A percentile compares a stretch with the other conserved stretches of the same genome.
Conservation (phyloP, 2,329 filamentous ascomycete species). For the Seiridium cupressi region DNA sequence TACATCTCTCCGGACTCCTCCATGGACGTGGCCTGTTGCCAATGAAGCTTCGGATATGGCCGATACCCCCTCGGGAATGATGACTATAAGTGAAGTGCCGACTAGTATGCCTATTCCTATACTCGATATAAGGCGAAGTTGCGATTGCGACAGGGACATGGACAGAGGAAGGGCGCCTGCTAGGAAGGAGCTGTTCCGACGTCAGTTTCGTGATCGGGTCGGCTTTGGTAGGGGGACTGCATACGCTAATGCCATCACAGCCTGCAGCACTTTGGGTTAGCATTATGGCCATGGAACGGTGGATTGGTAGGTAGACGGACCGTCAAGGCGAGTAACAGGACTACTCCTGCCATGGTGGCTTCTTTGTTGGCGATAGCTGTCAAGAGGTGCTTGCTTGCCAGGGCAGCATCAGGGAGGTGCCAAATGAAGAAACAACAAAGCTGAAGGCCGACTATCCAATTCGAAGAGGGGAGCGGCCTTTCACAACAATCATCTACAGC, state of each 20-base stretch:
- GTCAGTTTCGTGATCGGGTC: slow-evolving; percentile 4
- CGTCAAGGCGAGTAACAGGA: slow-evolving; percentile 33
- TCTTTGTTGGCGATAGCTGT: not conserved
- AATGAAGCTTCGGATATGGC: slow-evolving; percentile 68
- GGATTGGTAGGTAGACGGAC: slow-evolving; percentile 10
- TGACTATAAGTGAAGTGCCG: slow-evolving; percentile 92
- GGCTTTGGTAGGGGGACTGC: not conserved
- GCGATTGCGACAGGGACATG: slow-evolving; percentile 81
- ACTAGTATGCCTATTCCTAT: slow-evolving; percentile 93
- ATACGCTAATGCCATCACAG: slow-evolving; percentile 35
- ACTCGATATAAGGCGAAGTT: slow-evolving; percentile 85
- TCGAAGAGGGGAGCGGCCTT: not conserved
- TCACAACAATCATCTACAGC: not conserved
- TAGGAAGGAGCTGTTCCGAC: slow-evolving; percentile 73
- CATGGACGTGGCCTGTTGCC: slow-evolving; percentile 15
- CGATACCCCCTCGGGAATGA: slow-evolving; percentile 95
- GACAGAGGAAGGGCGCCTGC: slow-evolving; percentile 89
- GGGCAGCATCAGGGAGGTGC: not conserved
- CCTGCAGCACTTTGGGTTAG: slow-evolving; percentile 23
- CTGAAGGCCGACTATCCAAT: not conserved
- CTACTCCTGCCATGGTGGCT: slow-evolving; percentile 25
- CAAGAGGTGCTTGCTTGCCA: not conserved
- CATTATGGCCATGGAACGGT: not conserved
- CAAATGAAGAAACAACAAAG: too few species aligned
- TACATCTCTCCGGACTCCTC: not conserved